Evolutionary conservation across 2,329 filamentous ascomycete species (phyloP).

Genomic region (Cladosporium sphaerospermum): DNA sequence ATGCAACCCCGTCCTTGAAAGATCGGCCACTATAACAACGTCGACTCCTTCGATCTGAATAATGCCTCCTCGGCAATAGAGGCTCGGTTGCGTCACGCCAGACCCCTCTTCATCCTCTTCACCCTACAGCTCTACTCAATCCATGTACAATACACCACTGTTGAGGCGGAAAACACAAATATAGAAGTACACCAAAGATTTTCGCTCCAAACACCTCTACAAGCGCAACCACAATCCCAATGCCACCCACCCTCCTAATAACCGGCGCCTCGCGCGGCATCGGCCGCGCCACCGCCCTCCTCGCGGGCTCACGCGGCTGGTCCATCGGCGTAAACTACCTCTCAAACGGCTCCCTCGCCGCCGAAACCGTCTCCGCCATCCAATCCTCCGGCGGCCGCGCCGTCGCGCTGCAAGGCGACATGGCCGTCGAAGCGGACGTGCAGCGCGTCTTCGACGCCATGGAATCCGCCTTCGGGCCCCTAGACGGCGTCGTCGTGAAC

Average conservation of each 20-base stretch:
- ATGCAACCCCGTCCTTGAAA: too few relatives aligned
- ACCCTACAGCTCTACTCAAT: too few relatives aligned
- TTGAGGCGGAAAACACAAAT: background rate
- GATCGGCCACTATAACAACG: too few relatives aligned
- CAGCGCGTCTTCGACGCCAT: conserved; percentile 20
- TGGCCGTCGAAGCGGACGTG: conserved; percentile 21
- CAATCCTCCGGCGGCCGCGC: conserved; percentile 19
- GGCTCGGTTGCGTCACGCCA: too few relatives aligned
- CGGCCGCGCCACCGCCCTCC: conserved; percentile 20
- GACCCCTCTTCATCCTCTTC: too few relatives aligned
- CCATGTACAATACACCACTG: too few relatives aligned
- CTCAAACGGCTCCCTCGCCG: conserved; percentile 16
- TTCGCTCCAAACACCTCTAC: background rate
- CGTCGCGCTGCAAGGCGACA: conserved; percentile 16
- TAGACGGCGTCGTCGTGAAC: conserved; percentile 25
- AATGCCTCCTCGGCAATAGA: too few relatives aligned
- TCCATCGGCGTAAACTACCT: conserved; percentile 25
- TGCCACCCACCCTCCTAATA: conserved; percentile 18
- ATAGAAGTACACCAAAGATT: background rate
- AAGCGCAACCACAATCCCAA: background rate
- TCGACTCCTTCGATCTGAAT: too few relatives aligned
- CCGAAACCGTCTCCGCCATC: conserved; percentile 17
- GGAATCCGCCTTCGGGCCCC: conserved; percentile 17
- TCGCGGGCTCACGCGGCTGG: conserved; percentile 22
- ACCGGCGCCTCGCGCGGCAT: conserved; percentile 24